These are phyloP conservation scores for Helotiales sp. DNA, from an alignment of 2,329 filamentous ascomycete genomes.

Conservation along the genomic window DNA sequence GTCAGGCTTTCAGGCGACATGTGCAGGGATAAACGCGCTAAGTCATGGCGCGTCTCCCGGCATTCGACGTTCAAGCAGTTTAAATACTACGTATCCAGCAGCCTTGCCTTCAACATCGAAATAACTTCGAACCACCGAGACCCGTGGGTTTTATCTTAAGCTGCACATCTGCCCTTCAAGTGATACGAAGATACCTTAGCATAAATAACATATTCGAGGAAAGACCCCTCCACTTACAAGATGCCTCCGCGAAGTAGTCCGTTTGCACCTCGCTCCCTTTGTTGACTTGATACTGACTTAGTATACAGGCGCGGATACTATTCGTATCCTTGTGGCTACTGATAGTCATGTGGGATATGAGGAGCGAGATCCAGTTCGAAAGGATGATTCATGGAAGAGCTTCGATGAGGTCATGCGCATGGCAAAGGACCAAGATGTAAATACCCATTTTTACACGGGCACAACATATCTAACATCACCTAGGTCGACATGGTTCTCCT, in stretches of 20 bases:
- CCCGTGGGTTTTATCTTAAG: not conserved
- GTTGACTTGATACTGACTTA: slow-evolving; percentile 18
- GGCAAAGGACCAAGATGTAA: slow-evolving; percentile 79
- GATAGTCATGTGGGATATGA: slow-evolving; percentile 98
- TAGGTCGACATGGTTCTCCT: slow-evolving; percentile 95
- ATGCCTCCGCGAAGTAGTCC: slow-evolving; percentile 38
- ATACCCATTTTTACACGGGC: slow-evolving; percentile 19
- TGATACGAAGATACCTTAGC: not conserved
- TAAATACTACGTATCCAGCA: not conserved
- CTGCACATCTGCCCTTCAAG: too few species aligned
- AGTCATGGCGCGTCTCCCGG: slow-evolving; percentile 31
- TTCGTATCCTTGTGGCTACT: slow-evolving; percentile 90
- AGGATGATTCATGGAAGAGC: slow-evolving; percentile 93
- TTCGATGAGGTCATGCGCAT: slow-evolving; percentile 96
- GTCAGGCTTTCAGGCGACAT: not conserved
- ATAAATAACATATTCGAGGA: not conserved
- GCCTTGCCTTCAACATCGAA: not conserved
- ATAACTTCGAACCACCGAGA: not conserved
- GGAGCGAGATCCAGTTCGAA: slow-evolving; percentile 91
- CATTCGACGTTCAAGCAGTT: not conserved
- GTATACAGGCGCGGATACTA: slow-evolving; percentile 69
- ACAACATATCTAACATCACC: slow-evolving; percentile 11
- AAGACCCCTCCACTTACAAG: slow-evolving; percentile 14
- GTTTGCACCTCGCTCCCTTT: not conserved
- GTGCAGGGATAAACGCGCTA: slow-evolving; percentile 32